Evolutionary conservation across 306 rosid genomes (phyloP).

Genomic region (Abrus pulchellus): DNA sequence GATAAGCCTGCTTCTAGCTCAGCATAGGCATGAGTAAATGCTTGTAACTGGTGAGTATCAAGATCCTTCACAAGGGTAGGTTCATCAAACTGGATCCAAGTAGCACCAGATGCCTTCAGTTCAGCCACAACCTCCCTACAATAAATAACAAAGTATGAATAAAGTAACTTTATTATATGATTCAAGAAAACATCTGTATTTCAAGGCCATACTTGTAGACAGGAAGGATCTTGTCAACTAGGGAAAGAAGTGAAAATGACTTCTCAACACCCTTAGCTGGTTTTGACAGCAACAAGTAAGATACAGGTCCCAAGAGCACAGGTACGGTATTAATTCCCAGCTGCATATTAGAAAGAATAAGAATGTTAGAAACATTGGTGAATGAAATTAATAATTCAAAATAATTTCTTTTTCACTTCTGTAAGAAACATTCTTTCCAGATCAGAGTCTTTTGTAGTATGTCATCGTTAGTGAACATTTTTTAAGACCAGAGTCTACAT

Average conservation of each 20-base stretch:
- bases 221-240: constrained; percentile 73
- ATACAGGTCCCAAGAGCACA: constrained; percentile 86
- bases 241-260: constrained; percentile 69
- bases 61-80: constrained; percentile 83
- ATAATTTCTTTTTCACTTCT: not conserved
- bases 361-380: not conserved
- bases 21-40: constrained; percentile 69
- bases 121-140: constrained; percentile 84
- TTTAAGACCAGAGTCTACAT: not conserved
- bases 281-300: constrained; percentile 84
- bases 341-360: constrained; percentile 53
- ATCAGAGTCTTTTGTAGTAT: constrained; percentile 16
- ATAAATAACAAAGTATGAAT: constrained; percentile 27
- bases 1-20: constrained; percentile 74
- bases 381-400: not conserved
- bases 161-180: not conserved
- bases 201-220: constrained; percentile 67
- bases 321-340: constrained; percentile 81
- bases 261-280: constrained; percentile 81
- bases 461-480: constrained; percentile 21
- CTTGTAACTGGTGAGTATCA: constrained; percentile 70
- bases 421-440: not conserved
- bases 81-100: constrained; percentile 92
- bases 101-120: constrained; percentile 83
- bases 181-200: constrained; percentile 20